Base-by-base conservation (phyloP, 441 rosid species). In the Erysimum cheiri region DNA sequence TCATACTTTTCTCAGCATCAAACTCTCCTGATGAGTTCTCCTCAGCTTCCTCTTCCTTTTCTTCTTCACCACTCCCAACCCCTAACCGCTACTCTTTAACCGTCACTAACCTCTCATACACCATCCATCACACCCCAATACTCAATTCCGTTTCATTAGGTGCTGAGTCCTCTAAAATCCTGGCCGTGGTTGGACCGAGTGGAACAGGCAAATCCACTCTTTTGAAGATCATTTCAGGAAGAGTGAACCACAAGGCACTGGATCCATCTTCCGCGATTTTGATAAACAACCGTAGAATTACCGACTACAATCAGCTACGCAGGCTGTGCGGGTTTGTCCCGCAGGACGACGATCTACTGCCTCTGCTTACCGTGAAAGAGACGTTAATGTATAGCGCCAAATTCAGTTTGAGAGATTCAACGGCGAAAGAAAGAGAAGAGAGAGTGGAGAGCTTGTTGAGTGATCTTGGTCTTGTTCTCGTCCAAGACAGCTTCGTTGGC, bases 171-270 rank as follows among this genome's bases (percentile, higher is more conserved):
- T 80, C 85, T 5, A 86, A 86, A 73, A 72, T 86, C 72, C 68
- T 86, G 0, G 91, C 89, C 37, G 63, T 88, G n/a, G 87, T 86
- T 7, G 89, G 91, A 8, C 89, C 87, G 0, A 88, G 93, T 24
- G 93, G 91, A 6, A 83, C 91, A 0, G 91, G 91, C 37, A 88
- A 88, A 70, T 88, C 91, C 0, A 83, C 85, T 1, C 89, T 88
- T 43, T 71, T 88, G 44, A 78, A 81, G 54, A 77, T 86, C 37
- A 71, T 88, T 28, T 83, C 91, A 5, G 89, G 93, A 35, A 71
- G 93, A 75, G 85, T 84, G 5, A 73, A 60, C 50, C 83, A 80
- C 54, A 61, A 55, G 52, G 77, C 74, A 22, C 81, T 89, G n/a
- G 80, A 84, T 66, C 80, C 85, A 0, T 74, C 71, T 48, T 67